A percentile compares a stretch with the other conserved stretches of the same genome.
Evolutionary conservation across 495 filamentous ascomycete species (phyloP).

Genomic region (Tuber indicum): DNA sequence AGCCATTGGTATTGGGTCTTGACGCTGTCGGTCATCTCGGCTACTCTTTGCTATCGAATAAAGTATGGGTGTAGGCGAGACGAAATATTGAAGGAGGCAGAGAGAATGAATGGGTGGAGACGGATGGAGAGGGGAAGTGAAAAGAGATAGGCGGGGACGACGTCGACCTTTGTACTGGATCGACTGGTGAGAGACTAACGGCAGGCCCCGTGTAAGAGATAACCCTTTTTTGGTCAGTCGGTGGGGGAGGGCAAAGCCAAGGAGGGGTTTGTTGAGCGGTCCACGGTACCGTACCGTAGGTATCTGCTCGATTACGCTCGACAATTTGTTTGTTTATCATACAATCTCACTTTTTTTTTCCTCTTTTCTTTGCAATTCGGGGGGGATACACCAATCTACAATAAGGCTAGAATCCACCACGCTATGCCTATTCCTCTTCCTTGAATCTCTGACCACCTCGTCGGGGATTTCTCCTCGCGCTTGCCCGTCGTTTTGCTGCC

Average conservation of each 20-base stretch:
- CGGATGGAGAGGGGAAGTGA: conserved; percentile 26
- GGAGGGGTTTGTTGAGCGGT: conserved; percentile 22
- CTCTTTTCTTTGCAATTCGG: conserved; percentile 13
- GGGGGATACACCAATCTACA: background rate
- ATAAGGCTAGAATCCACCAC: background rate
- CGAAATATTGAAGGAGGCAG: conserved; percentile 16
- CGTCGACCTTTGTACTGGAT: conserved; percentile 32
- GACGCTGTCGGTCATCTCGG: conserved; percentile 34
- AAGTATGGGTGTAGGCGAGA: background rate
- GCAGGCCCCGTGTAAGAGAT: conserved; percentile 20
- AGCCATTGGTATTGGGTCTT: conserved; percentile 88
- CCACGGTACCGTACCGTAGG: background rate
- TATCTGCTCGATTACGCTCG: background rate
- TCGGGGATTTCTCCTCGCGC: conserved; percentile 17
- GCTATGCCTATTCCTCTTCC: background rate
- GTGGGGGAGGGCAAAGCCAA: conserved; percentile 15
- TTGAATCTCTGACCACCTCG: conserved; percentile 11
- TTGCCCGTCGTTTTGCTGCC: background rate
- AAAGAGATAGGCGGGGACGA: conserved; percentile 37
- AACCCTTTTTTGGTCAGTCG: conserved; percentile 18
- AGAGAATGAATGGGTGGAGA: conserved; percentile 16
- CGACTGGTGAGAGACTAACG: conserved; percentile 6
- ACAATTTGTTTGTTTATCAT: background rate
- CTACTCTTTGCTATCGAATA: conserved; percentile 10
- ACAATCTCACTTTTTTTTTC: conserved; percentile 16